Evolutionary conservation across 2,329 filamentous ascomycete species (phyloP), one percentile per base, ranked within the genome.

Genomic region (Tolypocladium paradoxum): DNA sequence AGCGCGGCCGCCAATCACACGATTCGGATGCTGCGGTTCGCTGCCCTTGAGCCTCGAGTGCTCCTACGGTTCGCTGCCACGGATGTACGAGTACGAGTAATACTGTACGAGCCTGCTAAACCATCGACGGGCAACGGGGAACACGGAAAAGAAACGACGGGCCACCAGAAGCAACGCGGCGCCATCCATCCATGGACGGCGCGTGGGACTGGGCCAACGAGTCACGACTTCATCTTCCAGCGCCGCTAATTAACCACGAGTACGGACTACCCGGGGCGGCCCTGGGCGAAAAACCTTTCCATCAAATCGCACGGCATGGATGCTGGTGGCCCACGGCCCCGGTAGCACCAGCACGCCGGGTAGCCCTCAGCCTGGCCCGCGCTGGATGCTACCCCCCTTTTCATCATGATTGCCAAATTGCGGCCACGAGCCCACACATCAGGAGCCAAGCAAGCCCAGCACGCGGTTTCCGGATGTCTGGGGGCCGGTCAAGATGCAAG

Each of bases 261-360:
- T n/a, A n/a, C n/a, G n/a, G n/a, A n/a, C 14, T 29, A 24, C 22
- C 8, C 24, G 40, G 6, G 40, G 24, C 18, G 24, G 22, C 40
- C 16, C 43, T 46, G 16, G 24, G 5, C 27, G 8, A 4, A 6
- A n/a, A n/a, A 0, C 40, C 40, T 16, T 16, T 12, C 24, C 38
- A 29, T 29, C 22, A 18, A 45, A n/a, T 45, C 40, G 40, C 40
- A 40, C 38, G 38, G 27, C 43, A 46, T 46, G 40, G 40, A 29
- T n/a, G 14, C 24, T 31, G 43, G 18, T 9, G 43, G 43, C 43
- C 43, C 43, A 46, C 27, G 43, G 43, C 18, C 47, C 47, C 47
- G 47, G 47, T 48, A 34, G 47, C 47, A 48, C 47, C 47, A 48
- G 47, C 47, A 22, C 31, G 47, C 47, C 47, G 47, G 47, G 47